Evolutionary conservation across 1,284 basidiomycete species (phyloP).

Genomic region (Wallemia hederae): DNA sequence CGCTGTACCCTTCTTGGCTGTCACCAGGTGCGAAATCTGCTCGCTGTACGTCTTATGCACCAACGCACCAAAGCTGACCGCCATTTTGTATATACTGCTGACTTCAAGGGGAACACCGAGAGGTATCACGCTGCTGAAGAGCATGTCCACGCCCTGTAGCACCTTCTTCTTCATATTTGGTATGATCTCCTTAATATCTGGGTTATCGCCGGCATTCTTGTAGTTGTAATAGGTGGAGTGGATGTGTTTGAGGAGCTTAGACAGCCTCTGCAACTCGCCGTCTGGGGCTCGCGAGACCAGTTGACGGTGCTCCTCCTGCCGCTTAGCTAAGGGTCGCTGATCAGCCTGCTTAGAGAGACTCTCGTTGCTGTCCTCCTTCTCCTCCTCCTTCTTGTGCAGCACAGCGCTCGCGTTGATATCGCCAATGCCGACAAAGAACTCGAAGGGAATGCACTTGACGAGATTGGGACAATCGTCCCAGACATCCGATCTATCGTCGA

Average conservation of each 20-base stretch:
- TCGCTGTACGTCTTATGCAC: constrained; percentile 37
- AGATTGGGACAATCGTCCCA: constrained; percentile 81
- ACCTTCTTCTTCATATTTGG: constrained; percentile 44
- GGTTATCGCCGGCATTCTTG: constrained; percentile 1
- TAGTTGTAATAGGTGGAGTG: constrained; percentile 2
- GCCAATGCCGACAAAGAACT: constrained; percentile 95
- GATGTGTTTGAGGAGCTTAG: constrained; percentile 2
- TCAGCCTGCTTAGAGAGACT: constrained; percentile 56
- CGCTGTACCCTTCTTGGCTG: constrained; percentile 52
- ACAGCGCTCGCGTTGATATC: constrained; percentile 90
- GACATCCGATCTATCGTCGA: constrained; percentile 89
- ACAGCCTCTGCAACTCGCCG: constrained; percentile 3
- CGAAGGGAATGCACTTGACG: constrained; percentile 84
- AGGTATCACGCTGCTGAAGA: constrained; percentile 83
- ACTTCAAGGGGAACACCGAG: constrained; percentile 42
- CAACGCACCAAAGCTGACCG: constrained; percentile 59
- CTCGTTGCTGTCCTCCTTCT: constrained; percentile 28
- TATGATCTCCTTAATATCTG: constrained; percentile 35
- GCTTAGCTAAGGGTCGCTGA: constrained; percentile 57
- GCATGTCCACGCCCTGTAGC: constrained; percentile 41
- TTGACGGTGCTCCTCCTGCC: constrained; percentile 44
- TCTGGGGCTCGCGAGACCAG: constrained; percentile 6
- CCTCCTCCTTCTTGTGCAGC: constrained; percentile 25
- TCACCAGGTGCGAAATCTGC: constrained; percentile 67
- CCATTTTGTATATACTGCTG: constrained; percentile 16